These are phyloP conservation scores for Lepidium sativum DNA, from an alignment of 345 rosid genomes.

Conservation along the genomic window DNA sequence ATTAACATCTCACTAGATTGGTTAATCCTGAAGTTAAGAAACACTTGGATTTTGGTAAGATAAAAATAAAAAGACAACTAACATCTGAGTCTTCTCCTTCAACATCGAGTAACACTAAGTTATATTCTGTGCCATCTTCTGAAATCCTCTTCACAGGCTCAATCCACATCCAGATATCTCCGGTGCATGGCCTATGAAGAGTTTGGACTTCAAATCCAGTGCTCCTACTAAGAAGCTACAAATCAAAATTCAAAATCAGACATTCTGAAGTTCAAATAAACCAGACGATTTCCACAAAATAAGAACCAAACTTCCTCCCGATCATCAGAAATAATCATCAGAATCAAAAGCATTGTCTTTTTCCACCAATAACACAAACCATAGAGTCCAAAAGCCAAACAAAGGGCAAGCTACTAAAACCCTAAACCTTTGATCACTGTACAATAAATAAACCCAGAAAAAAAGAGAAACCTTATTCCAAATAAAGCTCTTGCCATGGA, in stretches of 20 bases:
- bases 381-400: neutral
- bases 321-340: neutral
- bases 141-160: conserved; percentile 33
- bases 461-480: conserved; percentile 28
- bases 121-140: conserved; percentile 36
- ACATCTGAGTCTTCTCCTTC: conserved; percentile 31
- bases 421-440: conserved; percentile 1
- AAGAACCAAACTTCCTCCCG: neutral
- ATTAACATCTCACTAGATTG: neutral
- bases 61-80: neutral
- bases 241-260: neutral
- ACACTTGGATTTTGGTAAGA: neutral
- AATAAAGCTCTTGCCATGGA: conserved; percentile 31
- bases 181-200: conserved; percentile 24
- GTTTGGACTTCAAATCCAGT: conserved; percentile 35
- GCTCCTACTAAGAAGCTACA: conserved; percentile 34
- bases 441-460: neutral
- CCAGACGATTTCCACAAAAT: neutral
- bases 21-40: neutral
- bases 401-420: neutral
- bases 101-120: conserved; percentile 30
- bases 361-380: neutral
- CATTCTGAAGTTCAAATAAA: neutral
- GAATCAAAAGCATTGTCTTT: neutral
- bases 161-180: conserved; percentile 48